Percentiles rank a stretch among this genome's conserved stretches.
Evolutionary conservation across 2,329 filamentous ascomycete genomes (phyloP).

Genomic region (Phialophora macrospora): DNA sequence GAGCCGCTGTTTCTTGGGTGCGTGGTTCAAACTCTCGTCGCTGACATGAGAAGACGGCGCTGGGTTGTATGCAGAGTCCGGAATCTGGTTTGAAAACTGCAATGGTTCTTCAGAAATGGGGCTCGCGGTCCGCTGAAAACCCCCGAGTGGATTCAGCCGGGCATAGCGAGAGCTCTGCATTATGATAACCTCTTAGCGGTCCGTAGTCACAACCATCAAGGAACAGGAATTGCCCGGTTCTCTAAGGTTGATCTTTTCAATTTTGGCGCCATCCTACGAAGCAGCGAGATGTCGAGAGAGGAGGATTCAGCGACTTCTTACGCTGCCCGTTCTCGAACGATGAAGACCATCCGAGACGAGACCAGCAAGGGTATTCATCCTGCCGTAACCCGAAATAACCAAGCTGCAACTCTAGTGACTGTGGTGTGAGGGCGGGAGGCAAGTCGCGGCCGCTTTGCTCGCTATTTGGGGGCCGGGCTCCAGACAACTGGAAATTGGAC

Average conservation of each 20-base stretch:
- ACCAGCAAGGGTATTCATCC: not conserved
- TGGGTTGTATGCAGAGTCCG: conserved; percentile 6
- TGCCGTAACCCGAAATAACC: conserved; percentile 4
- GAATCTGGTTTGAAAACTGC: conserved; percentile 24
- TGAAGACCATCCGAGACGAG: not conserved
- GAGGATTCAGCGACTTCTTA: not conserved
- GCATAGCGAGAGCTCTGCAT: conserved; percentile 23
- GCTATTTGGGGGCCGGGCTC: not conserved
- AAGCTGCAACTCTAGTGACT: not conserved
- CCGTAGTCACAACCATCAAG: not conserved
- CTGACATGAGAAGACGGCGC: not conserved
- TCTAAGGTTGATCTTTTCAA: not conserved
- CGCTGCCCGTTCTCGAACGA: not conserved
- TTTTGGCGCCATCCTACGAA: not conserved
- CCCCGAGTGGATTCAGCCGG: conserved; percentile 22
- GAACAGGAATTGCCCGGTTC: not conserved
- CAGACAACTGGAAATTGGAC: not conserved
- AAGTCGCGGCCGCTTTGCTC: not conserved
- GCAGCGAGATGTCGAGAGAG: not conserved
- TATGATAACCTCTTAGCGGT: not conserved
- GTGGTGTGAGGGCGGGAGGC: not conserved
- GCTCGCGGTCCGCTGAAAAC: conserved; percentile 1
- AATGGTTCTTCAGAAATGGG: conserved; percentile 17
- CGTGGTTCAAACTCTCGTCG: conserved; percentile 7
- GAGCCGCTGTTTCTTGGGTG: conserved; percentile 1